These are phyloP conservation scores for Leccinum angustisporum DNA, from an alignment of 1,284 basidiomycete genomes.

Conservation along the genomic window DNA sequence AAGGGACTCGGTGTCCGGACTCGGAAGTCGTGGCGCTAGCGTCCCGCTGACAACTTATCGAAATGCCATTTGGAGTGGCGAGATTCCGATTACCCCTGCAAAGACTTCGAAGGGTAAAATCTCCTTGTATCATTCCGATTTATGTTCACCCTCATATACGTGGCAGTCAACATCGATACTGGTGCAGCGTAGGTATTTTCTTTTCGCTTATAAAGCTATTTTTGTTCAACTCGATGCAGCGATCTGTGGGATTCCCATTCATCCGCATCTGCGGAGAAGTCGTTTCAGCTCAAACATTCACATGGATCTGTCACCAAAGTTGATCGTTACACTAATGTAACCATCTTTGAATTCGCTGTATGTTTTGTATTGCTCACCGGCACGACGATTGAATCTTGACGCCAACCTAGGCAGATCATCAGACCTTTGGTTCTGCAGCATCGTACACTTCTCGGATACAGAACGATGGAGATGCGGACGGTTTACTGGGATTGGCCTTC, in stretches of 20 bases:
- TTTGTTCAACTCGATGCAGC: not conserved
- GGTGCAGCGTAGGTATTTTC: not conserved
- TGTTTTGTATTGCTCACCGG: not conserved
- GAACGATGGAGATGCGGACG: not conserved
- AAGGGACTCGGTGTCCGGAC: too few relatives aligned
- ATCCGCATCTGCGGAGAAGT: not conserved
- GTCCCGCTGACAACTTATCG: too few relatives aligned
- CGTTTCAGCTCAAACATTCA: not conserved
- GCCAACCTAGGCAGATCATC: not conserved
- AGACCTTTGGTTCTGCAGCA: not conserved
- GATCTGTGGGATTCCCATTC: not conserved
- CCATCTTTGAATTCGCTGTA: not conserved
- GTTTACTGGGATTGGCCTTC: not conserved
- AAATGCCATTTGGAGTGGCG: too few relatives aligned
- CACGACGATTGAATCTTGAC: not conserved
- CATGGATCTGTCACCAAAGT: not conserved
- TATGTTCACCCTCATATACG: too few relatives aligned
- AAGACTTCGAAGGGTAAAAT: too few relatives aligned
- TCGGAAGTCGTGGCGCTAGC: too few relatives aligned
- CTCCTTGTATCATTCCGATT: too few relatives aligned
- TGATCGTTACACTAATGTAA: not conserved
- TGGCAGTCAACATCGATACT: not conserved
- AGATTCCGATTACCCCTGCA: too few relatives aligned
- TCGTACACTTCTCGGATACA: not conserved
- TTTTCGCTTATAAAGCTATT: not conserved